Evolutionary conservation across 1,284 basidiomycete genomes (phyloP), one percentile per base, ranked within the genome.

Genomic region (Cryptococcus jaspeensis): DNA sequence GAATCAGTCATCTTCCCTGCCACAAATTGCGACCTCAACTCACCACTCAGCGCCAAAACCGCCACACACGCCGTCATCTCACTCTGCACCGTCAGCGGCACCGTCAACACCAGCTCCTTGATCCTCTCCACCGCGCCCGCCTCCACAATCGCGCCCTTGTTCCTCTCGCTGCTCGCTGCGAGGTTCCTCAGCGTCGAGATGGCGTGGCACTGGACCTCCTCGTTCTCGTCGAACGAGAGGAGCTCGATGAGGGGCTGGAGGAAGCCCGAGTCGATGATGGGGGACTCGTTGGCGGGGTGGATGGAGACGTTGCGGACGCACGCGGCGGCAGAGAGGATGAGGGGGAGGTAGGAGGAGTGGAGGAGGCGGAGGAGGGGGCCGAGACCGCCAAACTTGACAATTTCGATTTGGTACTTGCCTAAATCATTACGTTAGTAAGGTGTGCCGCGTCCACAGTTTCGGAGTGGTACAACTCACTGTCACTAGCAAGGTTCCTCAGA

Each of bases 11-110:
- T 32, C 4, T 5, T 9, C 28, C 16, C 8, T 18, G 9, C 7
- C 28, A 32, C 7, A 38, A 36, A n/a, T 40, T n/a, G 35, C 13
- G 18, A 1, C 3, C 11, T 38, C 3, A 9, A 70, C 79, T 64
- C 56, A 93, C 92, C 92, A 67, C 91, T 94, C 61, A 97, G 74
- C 6, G 93, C 93, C 60, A 97, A 78, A 15, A 97, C 93, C 18
- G 96, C 96, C 22, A 97, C 90, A 70, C 95, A 99, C 6, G 96
- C 96, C 23, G 96, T 99, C 96, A 99, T 99, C 79, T 99, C 96
- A 74, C 92, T 95, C 79, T 99, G 96, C 11, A 99, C 96, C 62
- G 90, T 90, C 79, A 96, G 86, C 1, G 96, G 94, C 0, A 98
- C 95, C 70, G 90, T 88, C 39, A 99, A 81, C 2, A 99, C 93